Evolutionary conservation across 2,329 filamentous ascomycete genomes (phyloP).

Genomic region (Hypoxylon sp.): DNA sequence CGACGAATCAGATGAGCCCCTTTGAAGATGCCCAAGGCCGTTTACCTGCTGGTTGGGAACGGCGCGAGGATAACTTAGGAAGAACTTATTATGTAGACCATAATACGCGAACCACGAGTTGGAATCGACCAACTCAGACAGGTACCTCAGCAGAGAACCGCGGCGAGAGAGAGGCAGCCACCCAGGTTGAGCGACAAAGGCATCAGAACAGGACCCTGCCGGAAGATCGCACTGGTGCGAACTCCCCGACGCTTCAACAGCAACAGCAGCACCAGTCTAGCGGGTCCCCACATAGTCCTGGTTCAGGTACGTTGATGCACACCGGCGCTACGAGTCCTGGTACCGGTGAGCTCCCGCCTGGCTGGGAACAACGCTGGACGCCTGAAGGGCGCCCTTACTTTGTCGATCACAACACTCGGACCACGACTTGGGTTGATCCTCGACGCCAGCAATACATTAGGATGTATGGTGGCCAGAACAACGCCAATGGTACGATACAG

Average conservation of each 20-base stretch:
- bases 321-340: slow-evolving; percentile 95
- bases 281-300: slow-evolving; percentile 55
- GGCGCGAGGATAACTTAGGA: slow-evolving; percentile 93
- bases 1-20: slow-evolving; percentile 79
- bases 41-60: slow-evolving; percentile 93
- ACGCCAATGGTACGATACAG: slow-evolving; percentile 88
- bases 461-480: slow-evolving; percentile 93
- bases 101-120: slow-evolving; percentile 96
- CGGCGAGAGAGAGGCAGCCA: slow-evolving; percentile 87
- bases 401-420: slow-evolving; percentile 97
- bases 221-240: slow-evolving; percentile 94
- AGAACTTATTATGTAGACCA: slow-evolving; percentile 99
- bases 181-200: slow-evolving; percentile 90
- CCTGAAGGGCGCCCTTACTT: slow-evolving; percentile 97
- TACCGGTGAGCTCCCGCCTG: slow-evolving; percentile 92
- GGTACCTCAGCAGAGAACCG: slow-evolving; percentile 80
- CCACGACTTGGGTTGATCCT: slow-evolving; percentile 98
- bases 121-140: slow-evolving; percentile 88
- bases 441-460: slow-evolving; percentile 97
- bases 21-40: slow-evolving; percentile 98
- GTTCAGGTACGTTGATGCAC: slow-evolving; percentile 87
- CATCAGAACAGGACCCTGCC: slow-evolving; percentile 97
- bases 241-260: slow-evolving; percentile 82
- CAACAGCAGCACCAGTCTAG: slow-evolving; percentile 55
- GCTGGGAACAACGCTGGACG: slow-evolving; percentile 97